Conservation (phyloP, 2,329 filamentous ascomycete genomes). For the Alternaria angustiovoidea region DNA sequence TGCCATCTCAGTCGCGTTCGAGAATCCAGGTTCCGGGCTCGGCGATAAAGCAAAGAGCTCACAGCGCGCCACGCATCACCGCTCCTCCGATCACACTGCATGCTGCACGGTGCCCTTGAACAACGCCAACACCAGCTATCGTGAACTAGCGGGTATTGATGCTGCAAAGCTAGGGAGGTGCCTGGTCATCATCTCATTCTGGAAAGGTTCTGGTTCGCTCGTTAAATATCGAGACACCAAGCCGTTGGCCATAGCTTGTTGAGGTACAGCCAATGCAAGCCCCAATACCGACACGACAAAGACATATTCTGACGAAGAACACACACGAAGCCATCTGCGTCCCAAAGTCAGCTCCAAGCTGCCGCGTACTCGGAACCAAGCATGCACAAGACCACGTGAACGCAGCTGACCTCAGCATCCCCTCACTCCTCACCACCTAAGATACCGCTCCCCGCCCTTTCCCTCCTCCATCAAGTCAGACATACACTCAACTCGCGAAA, state of each 20-base stretch:
- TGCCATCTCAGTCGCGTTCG: background rate
- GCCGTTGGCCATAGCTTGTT: background rate
- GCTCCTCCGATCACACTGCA: conserved; percentile 3
- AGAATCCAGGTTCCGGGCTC: background rate
- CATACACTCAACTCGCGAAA: background rate
- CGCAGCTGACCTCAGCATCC: background rate
- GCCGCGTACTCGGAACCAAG: background rate
- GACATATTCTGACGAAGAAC: background rate
- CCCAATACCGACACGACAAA: background rate
- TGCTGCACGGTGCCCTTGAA: background rate
- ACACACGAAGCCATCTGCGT: background rate
- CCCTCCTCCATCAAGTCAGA: background rate
- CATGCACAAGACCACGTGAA: background rate
- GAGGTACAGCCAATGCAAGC: background rate
- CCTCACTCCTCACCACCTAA: background rate
- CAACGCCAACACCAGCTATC: background rate
- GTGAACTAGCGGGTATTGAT: background rate
- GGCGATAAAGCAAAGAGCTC: conserved; percentile 3
- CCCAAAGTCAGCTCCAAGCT: background rate
- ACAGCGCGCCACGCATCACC: conserved; percentile 3
- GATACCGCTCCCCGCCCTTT: background rate
- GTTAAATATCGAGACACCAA: background rate
- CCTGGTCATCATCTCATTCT: background rate
- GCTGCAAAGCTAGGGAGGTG: background rate
- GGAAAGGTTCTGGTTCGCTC: background rate